Conservation (phyloP, 164 flowering plant genomes). For the Liquidambar formosana region DNA sequence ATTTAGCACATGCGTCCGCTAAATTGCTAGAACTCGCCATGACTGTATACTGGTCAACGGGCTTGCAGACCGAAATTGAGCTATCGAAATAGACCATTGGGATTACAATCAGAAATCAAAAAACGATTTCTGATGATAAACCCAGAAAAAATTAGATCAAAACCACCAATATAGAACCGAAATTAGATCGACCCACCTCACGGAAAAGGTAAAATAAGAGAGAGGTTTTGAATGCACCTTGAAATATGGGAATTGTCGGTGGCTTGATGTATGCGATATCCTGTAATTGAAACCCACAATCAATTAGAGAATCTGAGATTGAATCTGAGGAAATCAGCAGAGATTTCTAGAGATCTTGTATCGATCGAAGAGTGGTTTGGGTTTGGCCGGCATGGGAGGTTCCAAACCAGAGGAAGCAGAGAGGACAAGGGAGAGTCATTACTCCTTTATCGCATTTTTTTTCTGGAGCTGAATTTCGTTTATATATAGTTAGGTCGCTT, state of each 20-base stretch:
- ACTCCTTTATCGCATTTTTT: constrained; percentile 1
- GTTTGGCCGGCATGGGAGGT: constrained; percentile 21
- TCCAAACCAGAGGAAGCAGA: constrained; percentile 17
- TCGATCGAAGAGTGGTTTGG: neutral
- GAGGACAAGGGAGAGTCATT: constrained; percentile 16
- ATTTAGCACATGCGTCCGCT: no score
- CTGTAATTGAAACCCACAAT: no score
- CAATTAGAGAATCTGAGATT: no score
- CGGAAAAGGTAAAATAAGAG: constrained; percentile 2
- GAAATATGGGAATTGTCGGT: constrained; percentile 7
- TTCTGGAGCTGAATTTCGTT: no score
- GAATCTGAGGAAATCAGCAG: no score
- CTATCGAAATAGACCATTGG: constrained; percentile 52
- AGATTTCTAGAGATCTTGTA: no score
- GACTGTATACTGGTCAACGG: constrained; percentile 38
- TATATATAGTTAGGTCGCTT: no score
- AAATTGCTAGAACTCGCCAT: constrained; percentile 40
- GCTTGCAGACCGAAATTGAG: constrained; percentile 41
- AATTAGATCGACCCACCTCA: constrained; percentile 28
- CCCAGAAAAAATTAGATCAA: constrained; percentile 15
- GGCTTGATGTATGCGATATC: neutral
- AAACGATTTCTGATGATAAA: neutral
- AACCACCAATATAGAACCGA: constrained; percentile 17
- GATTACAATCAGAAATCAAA: constrained; percentile 23
- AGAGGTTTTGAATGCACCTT: constrained; percentile 15